These are phyloP conservation scores for Sporothrix pseudoabietina DNA, from an alignment of 2,329 filamentous ascomycete species.

Conservation along the genomic window DNA sequence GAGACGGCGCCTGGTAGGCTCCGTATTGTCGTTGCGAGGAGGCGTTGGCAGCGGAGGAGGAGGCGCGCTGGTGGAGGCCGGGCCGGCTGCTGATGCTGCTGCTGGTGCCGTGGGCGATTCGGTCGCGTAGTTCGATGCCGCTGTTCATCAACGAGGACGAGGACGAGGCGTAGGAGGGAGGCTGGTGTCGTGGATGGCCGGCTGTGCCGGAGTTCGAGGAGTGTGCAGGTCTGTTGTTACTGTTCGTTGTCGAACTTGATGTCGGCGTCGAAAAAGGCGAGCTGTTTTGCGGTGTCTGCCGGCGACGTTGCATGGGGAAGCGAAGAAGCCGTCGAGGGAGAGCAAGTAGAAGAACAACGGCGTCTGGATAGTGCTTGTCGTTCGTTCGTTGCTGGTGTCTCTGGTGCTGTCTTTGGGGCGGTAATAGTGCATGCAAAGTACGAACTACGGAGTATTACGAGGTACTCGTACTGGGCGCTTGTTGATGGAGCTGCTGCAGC, in stretches of 20 bases:
- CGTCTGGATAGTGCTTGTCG: neutral
- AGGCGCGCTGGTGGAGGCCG: conserved; percentile 21
- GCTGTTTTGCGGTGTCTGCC: conserved; percentile 30
- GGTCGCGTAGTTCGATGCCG: conserved; percentile 35
- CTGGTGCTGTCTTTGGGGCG: neutral
- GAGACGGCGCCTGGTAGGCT: conserved; percentile 23
- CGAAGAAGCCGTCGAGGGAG: neutral
- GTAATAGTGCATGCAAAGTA: conserved; percentile 5
- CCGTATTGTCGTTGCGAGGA: neutral
- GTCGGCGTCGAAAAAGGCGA: conserved; percentile 16
- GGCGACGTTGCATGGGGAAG: conserved; percentile 34
- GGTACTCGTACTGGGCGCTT: neutral
- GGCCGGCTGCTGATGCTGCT: conserved; percentile 35
- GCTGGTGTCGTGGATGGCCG: neutral
- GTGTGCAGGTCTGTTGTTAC: neutral
- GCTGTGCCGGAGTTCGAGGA: neutral
- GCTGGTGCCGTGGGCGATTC: conserved; percentile 32
- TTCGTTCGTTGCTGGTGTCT: neutral
- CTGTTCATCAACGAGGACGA: conserved; percentile 27
- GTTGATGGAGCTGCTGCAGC: conserved; percentile 22
- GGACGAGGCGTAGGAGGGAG: neutral
- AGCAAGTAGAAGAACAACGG: neutral
- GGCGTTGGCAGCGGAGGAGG: conserved; percentile 8
- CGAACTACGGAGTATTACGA: too few relatives aligned
- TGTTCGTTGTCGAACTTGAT: neutral